phyloP scores from a whole-genome alignment of 2,329 filamentous ascomycete species.

The Stachybotrys elegans region DNA sequence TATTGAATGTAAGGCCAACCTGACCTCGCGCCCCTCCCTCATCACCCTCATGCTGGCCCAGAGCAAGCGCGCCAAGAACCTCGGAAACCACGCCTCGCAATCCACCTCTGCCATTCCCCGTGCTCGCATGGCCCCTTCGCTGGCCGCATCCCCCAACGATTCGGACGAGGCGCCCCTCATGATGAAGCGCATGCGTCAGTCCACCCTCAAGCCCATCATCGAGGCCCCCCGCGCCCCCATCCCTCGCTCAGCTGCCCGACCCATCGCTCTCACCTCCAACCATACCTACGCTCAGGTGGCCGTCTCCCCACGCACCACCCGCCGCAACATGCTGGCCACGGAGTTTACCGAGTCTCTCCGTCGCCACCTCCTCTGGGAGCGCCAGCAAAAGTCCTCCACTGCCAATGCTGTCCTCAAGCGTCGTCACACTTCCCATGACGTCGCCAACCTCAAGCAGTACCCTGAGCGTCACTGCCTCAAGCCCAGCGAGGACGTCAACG shows the following conservation, averaged over 20 bases:
- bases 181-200: conserved; percentile 54
- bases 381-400: conserved; percentile 87
- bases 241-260: conserved; percentile 61
- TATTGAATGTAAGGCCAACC: conserved; percentile 80
- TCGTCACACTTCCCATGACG: conserved; percentile 83
- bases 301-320: conserved; percentile 84
- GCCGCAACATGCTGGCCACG: conserved; percentile 91
- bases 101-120: conserved; percentile 65
- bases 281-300: conserved; percentile 63
- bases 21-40: conserved; percentile 80
- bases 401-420: conserved; percentile 86
- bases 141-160: conserved; percentile 50
- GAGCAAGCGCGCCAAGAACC: conserved; percentile 63
- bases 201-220: conserved; percentile 48
- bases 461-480: conserved; percentile 61
- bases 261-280: conserved; percentile 70
- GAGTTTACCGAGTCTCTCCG: conserved; percentile 91
- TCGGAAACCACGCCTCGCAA: conserved; percentile 65
- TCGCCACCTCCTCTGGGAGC: conserved; percentile 88
- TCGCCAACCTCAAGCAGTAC: conserved; percentile 81
- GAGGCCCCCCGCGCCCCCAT: too few relatives aligned
- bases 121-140: conserved; percentile 44
- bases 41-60: conserved; percentile 84
- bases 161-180: conserved; percentile 58
- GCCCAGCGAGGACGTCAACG: conserved; percentile 57